Evolutionary conservation across 495 filamentous ascomycete genomes (phyloP).

Genomic region (Daldinia caldariorum): DNA sequence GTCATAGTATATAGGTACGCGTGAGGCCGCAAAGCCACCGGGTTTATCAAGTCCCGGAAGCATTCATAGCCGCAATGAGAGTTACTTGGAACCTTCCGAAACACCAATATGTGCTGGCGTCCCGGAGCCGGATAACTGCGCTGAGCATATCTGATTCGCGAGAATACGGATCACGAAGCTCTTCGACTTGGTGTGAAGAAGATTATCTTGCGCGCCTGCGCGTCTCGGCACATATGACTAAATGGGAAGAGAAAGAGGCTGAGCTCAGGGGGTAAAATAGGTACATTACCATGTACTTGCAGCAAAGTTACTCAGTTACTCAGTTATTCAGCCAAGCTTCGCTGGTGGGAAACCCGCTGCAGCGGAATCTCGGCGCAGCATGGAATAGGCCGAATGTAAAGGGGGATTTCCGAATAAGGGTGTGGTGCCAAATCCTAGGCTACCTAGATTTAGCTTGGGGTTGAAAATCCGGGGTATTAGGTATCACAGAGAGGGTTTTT

Average conservation of each 20-base stretch:
- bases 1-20: not conserved
- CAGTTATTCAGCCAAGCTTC: not conserved
- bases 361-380: not conserved
- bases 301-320: not conserved
- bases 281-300: too few species aligned
- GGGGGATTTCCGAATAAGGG: not conserved
- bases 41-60: not conserved
- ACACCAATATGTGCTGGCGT: slow-evolving; percentile 10
- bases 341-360: not conserved
- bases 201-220: slow-evolving; percentile 13
- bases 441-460: not conserved
- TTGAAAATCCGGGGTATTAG: slow-evolving; percentile 1
- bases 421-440: not conserved
- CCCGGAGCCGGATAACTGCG: slow-evolving; percentile 9
- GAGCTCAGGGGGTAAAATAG: slow-evolving; percentile 13
- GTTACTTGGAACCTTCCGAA: slow-evolving; percentile 22
- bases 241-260: not conserved
- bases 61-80: not conserved
- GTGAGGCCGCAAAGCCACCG: slow-evolving; percentile 1
- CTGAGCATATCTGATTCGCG: slow-evolving; percentile 24
- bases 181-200: slow-evolving; percentile 4
- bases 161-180: slow-evolving; percentile 15
- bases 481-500: not conserved
- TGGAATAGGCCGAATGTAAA: not conserved
- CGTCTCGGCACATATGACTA: slow-evolving; percentile 23